phyloP scores from a whole-genome alignment of 2,329 filamentous ascomycete species.

The Periconia macrospinosa region DNA sequence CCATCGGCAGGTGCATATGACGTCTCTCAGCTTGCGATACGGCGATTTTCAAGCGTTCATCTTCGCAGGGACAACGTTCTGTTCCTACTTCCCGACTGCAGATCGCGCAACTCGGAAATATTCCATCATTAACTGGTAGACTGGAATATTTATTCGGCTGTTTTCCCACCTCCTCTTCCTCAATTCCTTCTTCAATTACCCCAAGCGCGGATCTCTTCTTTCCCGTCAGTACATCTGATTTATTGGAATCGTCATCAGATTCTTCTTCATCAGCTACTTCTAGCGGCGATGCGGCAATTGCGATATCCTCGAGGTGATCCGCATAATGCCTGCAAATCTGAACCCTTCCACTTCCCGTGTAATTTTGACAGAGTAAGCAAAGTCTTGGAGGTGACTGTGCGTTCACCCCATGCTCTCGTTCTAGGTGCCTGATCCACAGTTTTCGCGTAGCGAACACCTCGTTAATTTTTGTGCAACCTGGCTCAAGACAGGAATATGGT shows the following conservation, averaged over 20 bases:
- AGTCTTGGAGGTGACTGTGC: background rate
- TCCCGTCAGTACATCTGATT: background rate
- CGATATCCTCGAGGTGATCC: background rate
- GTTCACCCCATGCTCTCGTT: background rate
- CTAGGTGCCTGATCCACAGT: constrained; percentile 1
- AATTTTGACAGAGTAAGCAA: no score
- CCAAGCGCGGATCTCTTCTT: background rate
- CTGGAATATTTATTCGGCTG: no score
- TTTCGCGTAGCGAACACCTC: background rate
- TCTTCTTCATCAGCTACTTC: background rate
- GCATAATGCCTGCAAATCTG: background rate
- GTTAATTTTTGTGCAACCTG: background rate
- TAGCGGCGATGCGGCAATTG: background rate
- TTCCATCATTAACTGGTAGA: no score
- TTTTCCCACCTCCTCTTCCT: background rate
- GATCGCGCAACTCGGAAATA: background rate
- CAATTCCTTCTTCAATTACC: background rate
- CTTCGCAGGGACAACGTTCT: background rate
- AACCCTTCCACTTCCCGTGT: no score
- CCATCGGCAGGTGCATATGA: background rate
- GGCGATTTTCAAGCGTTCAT: background rate
- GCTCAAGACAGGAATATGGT: constrained; percentile 5
- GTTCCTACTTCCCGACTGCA: background rate
- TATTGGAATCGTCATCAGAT: background rate
- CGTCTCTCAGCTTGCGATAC: background rate